A percentile compares a stretch with the other conserved stretches of the same genome.
Conservation (phyloP, 306 rosid species). For the Ormosia semicastrata region DNA sequence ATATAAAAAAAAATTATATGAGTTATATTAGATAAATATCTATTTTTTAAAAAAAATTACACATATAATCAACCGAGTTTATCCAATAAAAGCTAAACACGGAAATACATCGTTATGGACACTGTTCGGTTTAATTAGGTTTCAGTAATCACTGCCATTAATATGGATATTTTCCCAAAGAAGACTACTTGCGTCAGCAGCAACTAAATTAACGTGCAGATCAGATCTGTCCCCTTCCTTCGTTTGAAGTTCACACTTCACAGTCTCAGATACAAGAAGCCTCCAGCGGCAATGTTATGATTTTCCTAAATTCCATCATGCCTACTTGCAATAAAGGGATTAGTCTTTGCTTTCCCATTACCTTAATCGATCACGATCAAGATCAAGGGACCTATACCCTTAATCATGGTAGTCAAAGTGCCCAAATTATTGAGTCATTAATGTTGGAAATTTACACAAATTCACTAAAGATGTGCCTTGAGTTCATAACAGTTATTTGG, state of each 20-base stretch:
- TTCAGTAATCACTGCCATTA: neutral
- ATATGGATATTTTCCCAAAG: conserved; percentile 4
- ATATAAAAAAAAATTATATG: too few species aligned
- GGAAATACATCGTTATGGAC: neutral
- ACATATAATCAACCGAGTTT: too few species aligned
- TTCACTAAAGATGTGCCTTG: too few species aligned
- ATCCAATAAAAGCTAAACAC: too few species aligned
- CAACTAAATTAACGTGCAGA: neutral
- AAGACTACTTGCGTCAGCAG: conserved; percentile 8
- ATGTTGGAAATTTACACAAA: neutral
- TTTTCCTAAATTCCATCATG: neutral
- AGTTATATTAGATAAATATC: too few species aligned
- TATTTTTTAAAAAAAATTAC: too few species aligned
- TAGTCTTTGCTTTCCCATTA: neutral
- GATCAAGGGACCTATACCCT: conserved; percentile 11
- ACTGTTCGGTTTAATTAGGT: neutral
- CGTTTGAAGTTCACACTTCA: neutral
- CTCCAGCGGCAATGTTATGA: neutral
- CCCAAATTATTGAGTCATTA: neutral
- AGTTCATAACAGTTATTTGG: neutral
- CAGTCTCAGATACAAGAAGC: neutral
- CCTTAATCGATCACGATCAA: neutral
- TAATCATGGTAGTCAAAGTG: neutral
- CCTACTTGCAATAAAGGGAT: neutral
- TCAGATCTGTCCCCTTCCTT: neutral